Base-by-base conservation (phyloP, 441 rosid species). In the Arabidopsis lyrata region DNA sequence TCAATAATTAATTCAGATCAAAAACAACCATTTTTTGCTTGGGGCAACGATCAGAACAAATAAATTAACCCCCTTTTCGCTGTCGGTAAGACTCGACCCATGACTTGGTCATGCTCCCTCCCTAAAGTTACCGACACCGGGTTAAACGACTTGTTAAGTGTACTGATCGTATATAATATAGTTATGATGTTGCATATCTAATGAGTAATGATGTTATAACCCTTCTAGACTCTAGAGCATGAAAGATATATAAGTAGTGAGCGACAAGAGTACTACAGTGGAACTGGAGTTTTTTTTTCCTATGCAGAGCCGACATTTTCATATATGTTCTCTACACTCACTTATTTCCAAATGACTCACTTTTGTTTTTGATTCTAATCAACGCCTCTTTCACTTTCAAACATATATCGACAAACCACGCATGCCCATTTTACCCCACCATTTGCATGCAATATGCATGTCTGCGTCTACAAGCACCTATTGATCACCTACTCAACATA, bases 281-380 rank as follows among this genome's bases (percentile, higher is more conserved):
- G 75, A 77, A 61, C 70, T 62, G 61, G 65, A 78, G 70, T 72
- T 67, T 32, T 41, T 32, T 41, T 88, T 92, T 87, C 93, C 70
- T 22, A 41, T 62, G 80, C 83, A 84, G 78, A 66, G 78, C 88
- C 79, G 80, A 85, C 93, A 85, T 32, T 48, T 39, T 39, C 15
- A 56, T 49, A 68, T 59, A 22, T 55, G 74, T 77, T 73, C 61
- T 64, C 73, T 74, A 77, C 79, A 74, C 78, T 68, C 39, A 82
- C 50, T 44, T 72, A 53, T 72, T 63, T 64, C 49, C 56, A 73
- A 45, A 63, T 63, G 39, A 63, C 64, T 54, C 70, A 20, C 38
- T 54, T 63, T 45, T 72, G 56, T 63, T 34, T 55, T 44, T 13
- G 39, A 34, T 72, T 72, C n/a, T 34, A 32, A 41, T 42, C 39